Percentiles rank a stretch among this genome's conserved stretches.
These are phyloP conservation scores for Earliella scabrosa DNA, from an alignment of 1,284 basidiomycete genomes.

Conservation along the genomic window DNA sequence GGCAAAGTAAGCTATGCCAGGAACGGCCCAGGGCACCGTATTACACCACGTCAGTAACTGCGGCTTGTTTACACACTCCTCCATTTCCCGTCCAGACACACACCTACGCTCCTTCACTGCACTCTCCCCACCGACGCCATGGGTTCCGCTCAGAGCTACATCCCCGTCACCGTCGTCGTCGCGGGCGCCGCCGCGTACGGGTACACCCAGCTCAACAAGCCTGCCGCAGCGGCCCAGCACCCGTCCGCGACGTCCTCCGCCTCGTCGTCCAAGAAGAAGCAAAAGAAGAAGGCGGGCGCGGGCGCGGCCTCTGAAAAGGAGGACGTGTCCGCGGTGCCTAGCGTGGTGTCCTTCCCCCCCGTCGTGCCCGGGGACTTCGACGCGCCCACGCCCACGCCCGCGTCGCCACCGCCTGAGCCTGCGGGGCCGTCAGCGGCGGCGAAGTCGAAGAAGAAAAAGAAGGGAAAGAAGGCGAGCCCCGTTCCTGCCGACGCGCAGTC, in stretches of 20 bases:
- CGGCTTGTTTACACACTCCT: background rate
- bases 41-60: constrained; percentile 23
- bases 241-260: constrained; percentile 10
- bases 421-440: constrained; percentile 6
- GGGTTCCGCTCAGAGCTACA: constrained; percentile 53
- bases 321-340: constrained; percentile 29
- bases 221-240: constrained; percentile 14
- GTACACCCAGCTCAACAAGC: constrained; percentile 36
- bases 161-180: constrained; percentile 43
- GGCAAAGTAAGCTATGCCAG: constrained; percentile 18
- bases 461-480: constrained; percentile 32
- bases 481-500: constrained; percentile 31
- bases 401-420: constrained; percentile 14
- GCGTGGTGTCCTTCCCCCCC: constrained; percentile 43
- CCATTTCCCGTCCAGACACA: background rate
- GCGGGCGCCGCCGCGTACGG: constrained; percentile 49
- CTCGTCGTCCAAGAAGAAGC: constrained; percentile 41
- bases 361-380: constrained; percentile 53
- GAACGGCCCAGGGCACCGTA: constrained; percentile 11
- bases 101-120: constrained; percentile 9
- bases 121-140: constrained; percentile 33
- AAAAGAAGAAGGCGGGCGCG: constrained; percentile 40
- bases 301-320: constrained; percentile 15
- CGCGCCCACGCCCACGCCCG: constrained; percentile 24
- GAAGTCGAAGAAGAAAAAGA: constrained; percentile 51